A percentile compares a stretch with the other conserved stretches of the same genome.
phyloP scores from a whole-genome alignment of 305 asterid genomes.

The Solanum hybrid region DNA sequence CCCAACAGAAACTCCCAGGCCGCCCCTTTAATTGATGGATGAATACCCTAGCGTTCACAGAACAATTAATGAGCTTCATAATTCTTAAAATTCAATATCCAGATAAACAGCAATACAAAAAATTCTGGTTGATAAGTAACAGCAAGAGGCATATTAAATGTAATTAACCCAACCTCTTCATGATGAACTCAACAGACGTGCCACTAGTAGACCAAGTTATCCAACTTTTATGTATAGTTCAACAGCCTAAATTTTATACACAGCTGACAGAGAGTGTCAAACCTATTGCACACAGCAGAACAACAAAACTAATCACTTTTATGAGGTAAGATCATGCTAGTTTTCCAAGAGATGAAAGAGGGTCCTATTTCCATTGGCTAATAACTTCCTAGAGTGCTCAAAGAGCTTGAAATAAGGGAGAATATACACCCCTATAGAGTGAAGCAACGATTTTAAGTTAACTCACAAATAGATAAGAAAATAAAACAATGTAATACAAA shows the following conservation, averaged over 20 bases:
- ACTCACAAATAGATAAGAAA: background rate
- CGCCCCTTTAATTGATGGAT: slow-evolving; percentile 86
- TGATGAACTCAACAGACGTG: background rate
- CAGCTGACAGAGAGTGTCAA: background rate
- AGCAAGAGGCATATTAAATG: background rate
- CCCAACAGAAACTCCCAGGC: slow-evolving; percentile 97
- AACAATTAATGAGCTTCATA: background rate
- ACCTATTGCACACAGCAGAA: background rate
- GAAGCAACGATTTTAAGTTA: background rate
- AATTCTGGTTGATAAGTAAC: background rate
- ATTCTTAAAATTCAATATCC: background rate
- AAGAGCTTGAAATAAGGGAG: background rate
- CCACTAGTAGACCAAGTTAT: background rate
- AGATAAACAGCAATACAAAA: background rate
- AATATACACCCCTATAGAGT: background rate
- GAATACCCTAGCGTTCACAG: slow-evolving; percentile 55
- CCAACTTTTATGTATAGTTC: background rate
- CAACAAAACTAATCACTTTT: background rate
- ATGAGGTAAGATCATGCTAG: background rate
- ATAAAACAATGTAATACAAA: background rate
- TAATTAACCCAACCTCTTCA: background rate
- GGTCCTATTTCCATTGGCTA: background rate
- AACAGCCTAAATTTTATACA: background rate
- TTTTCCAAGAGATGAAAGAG: background rate
- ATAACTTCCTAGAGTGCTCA: background rate